These are phyloP conservation scores for Naegleria lovaniensis DNA, from an alignment of 208 protist genomes.

Conservation along the genomic window DNA sequence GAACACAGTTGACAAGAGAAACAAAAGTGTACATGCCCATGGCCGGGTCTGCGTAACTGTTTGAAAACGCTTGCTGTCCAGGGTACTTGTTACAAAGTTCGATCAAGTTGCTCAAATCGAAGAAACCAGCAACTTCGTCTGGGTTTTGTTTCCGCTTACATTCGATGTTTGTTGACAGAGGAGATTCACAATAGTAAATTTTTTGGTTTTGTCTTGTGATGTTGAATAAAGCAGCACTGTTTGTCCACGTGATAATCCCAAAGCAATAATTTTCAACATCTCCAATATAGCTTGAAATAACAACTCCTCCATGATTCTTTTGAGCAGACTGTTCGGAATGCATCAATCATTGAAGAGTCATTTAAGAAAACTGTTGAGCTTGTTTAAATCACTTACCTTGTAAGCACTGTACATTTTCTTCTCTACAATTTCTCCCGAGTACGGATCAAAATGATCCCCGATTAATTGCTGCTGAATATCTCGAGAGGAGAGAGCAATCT, in stretches of 20 bases:
- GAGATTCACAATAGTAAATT: neutral
- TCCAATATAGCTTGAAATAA: neutral
- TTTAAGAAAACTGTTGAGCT: too few relatives aligned
- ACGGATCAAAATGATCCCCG: too few relatives aligned
- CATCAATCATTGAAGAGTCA: too few relatives aligned
- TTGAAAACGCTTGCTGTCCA: neutral
- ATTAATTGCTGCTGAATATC: too few relatives aligned
- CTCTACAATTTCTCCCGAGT: too few relatives aligned
- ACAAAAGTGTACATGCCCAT: neutral
- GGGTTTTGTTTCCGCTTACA: neutral
- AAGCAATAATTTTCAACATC: neutral
- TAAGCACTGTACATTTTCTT: neutral
- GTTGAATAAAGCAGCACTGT: neutral
- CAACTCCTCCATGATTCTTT: neutral
- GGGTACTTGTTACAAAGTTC: neutral
- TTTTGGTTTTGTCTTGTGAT: neutral
- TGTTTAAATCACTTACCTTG: neutral
- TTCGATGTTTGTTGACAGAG: neutral
- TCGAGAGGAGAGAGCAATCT: neutral
- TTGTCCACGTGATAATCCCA: neutral
- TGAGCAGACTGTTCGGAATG: neutral
- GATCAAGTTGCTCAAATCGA: neutral
- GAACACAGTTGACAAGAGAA: neutral
- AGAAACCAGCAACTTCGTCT: neutral
- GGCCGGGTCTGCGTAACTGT: neutral